Evolutionary conservation across 1,284 basidiomycete species (phyloP).

Genomic region (Apiotrichum brassicae): DNA sequence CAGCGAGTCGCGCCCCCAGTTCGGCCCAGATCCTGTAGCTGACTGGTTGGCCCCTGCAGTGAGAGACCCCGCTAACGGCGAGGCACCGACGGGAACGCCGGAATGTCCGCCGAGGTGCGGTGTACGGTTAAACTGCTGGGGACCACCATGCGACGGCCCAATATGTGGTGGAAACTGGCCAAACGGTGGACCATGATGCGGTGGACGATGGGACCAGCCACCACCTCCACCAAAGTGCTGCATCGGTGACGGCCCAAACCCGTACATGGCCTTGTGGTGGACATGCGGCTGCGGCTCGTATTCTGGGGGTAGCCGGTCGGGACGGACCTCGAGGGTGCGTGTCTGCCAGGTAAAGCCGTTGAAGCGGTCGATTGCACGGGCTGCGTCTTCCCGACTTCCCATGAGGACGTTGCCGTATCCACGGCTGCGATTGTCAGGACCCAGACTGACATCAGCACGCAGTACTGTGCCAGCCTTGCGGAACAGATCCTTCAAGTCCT

Average conservation of each 20-base stretch:
- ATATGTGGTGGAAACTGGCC: slow-evolving; percentile 28
- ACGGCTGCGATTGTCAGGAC: slow-evolving; percentile 82
- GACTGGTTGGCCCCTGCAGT: slow-evolving; percentile 10
- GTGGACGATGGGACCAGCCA: slow-evolving; percentile 14
- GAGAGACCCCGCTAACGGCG: slow-evolving; percentile 40
- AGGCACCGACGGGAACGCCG: slow-evolving; percentile 28
- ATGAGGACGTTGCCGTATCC: slow-evolving; percentile 92
- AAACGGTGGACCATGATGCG: slow-evolving; percentile 15
- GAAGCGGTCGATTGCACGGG: slow-evolving; percentile 71
- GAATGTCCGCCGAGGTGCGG: slow-evolving; percentile 14
- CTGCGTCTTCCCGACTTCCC: slow-evolving; percentile 84
- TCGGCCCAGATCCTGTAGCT: not conserved
- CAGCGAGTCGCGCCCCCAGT: not conserved
- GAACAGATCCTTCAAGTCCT: slow-evolving; percentile 96
- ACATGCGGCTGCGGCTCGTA: slow-evolving; percentile 51
- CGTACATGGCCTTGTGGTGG: slow-evolving; percentile 24
- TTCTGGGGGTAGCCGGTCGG: slow-evolving; percentile 63
- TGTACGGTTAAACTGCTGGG: slow-evolving; percentile 7
- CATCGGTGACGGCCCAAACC: slow-evolving; percentile 12
- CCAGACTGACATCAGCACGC: slow-evolving; percentile 86
- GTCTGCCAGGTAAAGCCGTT: slow-evolving; percentile 90
- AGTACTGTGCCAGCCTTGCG: slow-evolving; percentile 90
- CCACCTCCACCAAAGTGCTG: slow-evolving; percentile 14
- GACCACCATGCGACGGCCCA: slow-evolving; percentile 12
- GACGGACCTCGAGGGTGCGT: slow-evolving; percentile 77